These are phyloP conservation scores for Scenedesmus sp. DNA, from an alignment of 163 green algal species.

Conservation along the genomic window DNA sequence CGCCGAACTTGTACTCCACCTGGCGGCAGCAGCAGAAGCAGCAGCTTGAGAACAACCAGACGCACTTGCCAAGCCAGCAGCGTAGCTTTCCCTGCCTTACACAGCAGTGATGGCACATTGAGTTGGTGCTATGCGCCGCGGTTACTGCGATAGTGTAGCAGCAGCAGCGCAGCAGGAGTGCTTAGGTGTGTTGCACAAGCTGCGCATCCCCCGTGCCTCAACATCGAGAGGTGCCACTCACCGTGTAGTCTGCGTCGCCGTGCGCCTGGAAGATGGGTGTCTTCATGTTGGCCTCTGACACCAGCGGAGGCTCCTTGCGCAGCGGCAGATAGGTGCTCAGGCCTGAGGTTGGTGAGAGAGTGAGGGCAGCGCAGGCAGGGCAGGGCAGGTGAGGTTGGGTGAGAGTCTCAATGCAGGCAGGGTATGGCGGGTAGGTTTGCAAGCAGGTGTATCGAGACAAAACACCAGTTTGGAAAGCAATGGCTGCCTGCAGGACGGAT, in stretches of 20 bases:
- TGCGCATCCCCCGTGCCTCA: no score
- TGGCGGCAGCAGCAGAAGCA: not conserved
- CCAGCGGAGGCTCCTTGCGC: slow-evolving; percentile 62
- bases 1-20: slow-evolving; percentile 52
- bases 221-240: slow-evolving; percentile 46
- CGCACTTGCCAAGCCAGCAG: not conserved
- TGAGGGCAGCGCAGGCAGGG: not conserved
- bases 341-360: slow-evolving; percentile 41
- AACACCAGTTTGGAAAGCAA: no score
- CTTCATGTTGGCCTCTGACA: slow-evolving; percentile 71
- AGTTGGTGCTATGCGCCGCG: not conserved
- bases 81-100: not conserved
- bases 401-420: no score
- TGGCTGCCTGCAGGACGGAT: no score
- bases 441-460: no score
- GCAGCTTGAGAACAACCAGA: no score
- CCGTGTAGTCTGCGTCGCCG: slow-evolving; percentile 75
- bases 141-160: not conserved
- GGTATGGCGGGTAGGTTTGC: not conserved
- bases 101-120: not conserved
- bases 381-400: no score
- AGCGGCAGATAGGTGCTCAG: slow-evolving; percentile 78
- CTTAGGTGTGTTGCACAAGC: no score
- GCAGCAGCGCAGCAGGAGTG: not conserved
- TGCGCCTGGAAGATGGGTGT: slow-evolving; percentile 85